Evolutionary conservation across 1,139 yeast species (phyloP).

Genomic region (Saccharomycopsis hybrid): DNA sequence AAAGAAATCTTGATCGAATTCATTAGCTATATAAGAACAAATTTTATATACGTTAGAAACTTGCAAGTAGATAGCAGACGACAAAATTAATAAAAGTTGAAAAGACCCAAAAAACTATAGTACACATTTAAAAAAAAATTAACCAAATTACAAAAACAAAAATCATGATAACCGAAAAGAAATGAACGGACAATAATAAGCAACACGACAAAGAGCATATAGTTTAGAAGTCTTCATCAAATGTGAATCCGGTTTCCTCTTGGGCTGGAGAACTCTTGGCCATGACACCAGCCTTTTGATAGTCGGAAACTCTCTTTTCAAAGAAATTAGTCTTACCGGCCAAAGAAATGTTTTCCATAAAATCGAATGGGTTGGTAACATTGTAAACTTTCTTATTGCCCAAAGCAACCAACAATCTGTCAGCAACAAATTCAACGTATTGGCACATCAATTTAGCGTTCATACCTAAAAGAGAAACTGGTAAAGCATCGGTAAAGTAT

Average conservation of each 20-base stretch:
- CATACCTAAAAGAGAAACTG: conserved; percentile 90
- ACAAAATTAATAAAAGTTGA: no score
- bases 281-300: conserved; percentile 99
- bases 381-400: conserved; percentile 90
- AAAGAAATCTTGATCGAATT: no score
- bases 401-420: conserved; percentile 80
- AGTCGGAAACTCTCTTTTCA: conserved; percentile 97
- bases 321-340: conserved; percentile 99
- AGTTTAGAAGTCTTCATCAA: conserved; percentile 46
- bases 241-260: conserved; percentile 39
- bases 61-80: no score
- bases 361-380: conserved; percentile 91
- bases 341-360: conserved; percentile 96
- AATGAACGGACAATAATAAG: not conserved
- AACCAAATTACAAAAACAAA: not conserved
- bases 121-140: not conserved
- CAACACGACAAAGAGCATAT: not conserved
- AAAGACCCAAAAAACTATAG: no score
- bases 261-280: conserved; percentile 39
- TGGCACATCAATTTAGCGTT: conserved; percentile 89
- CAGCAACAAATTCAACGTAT: conserved; percentile 97
- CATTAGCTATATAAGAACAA: no score
- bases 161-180: not conserved
- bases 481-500: conserved; percentile 90
- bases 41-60: no score